Conservation (phyloP, 2,329 filamentous ascomycete genomes). For the Penicillium sp. region DNA sequence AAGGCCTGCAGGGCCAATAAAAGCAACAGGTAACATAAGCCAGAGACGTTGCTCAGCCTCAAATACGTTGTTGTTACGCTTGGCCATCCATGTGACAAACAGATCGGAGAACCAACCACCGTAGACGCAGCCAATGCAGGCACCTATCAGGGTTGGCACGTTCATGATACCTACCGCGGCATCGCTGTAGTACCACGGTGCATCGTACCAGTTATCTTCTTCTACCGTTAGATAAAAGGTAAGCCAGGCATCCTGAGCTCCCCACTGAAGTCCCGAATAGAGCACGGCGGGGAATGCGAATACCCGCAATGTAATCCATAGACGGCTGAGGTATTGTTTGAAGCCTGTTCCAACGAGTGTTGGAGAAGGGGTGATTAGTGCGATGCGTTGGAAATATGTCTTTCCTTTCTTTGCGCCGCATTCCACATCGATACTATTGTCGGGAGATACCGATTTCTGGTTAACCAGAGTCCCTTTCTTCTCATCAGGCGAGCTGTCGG, state of each 20-base stretch:
- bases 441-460: neutral
- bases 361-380: conserved; percentile 52
- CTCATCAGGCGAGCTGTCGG: neutral
- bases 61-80: conserved; percentile 50
- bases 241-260: conserved; percentile 56
- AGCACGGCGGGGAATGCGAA: conserved; percentile 57
- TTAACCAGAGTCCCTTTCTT: neutral
- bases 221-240: conserved; percentile 57
- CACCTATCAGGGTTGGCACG: conserved; percentile 45
- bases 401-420: conserved; percentile 31
- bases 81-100: conserved; percentile 54
- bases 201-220: conserved; percentile 52
- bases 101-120: conserved; percentile 56
- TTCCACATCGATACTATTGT: neutral
- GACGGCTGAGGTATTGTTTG: conserved; percentile 51
- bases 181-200: conserved; percentile 54
- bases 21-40: conserved; percentile 48
- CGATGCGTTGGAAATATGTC: conserved; percentile 54
- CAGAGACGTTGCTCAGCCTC: conserved; percentile 55
- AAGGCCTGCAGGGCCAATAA: conserved; percentile 50
- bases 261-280: conserved; percentile 57
- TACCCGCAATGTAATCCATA: conserved; percentile 53
- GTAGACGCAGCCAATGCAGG: conserved; percentile 53
- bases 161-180: conserved; percentile 56
- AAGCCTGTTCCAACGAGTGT: conserved; percentile 52